Conservation (phyloP, 345 rosid species). For the Clausena lansium region DNA sequence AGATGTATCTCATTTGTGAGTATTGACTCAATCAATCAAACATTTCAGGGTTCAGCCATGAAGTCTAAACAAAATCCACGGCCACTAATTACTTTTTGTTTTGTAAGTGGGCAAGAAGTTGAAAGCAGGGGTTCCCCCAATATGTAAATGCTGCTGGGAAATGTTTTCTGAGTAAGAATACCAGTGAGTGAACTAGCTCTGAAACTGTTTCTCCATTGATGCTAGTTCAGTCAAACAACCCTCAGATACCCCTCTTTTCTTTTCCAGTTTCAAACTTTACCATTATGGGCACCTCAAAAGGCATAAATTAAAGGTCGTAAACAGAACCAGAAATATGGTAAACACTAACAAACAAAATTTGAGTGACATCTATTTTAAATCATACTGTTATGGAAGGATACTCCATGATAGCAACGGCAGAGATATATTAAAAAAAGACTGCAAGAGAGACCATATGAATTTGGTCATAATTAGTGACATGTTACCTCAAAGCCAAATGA, state of each 20-base stretch:
- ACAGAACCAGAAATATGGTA: neutral
- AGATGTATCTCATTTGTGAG: neutral
- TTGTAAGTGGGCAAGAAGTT: neutral
- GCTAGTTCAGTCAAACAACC: neutral
- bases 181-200: neutral
- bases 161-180: neutral
- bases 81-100: neutral
- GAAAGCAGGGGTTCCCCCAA: neutral
- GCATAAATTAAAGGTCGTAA: neutral
- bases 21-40: neutral
- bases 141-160: neutral
- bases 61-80: neutral
- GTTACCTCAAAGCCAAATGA: constrained; percentile 61
- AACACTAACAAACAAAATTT: neutral
- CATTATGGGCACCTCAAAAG: neutral
- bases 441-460: neutral
- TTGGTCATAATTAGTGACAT: neutral
- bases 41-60: neutral
- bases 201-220: neutral
- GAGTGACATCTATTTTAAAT: neutral
- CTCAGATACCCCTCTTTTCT: neutral
- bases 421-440: neutral
- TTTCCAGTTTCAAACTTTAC: neutral
- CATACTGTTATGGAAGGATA: neutral
- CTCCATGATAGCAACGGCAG: neutral